Conservation (phyloP, 2,329 filamentous ascomycete genomes). For the Diaporthe citrichinensis region DNA sequence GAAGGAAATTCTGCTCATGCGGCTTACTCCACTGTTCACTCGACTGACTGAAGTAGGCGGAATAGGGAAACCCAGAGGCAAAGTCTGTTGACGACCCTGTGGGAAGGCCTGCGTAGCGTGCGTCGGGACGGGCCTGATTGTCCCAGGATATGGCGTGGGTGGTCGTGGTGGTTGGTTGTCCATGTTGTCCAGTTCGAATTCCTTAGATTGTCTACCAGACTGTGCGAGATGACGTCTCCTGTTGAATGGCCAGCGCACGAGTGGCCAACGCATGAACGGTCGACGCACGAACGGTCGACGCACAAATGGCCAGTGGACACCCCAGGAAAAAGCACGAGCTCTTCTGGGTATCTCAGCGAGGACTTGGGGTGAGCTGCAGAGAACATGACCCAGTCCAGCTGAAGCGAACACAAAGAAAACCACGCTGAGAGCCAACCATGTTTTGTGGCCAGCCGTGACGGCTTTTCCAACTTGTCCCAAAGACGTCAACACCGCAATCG, state of each 20-base stretch:
- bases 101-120: neutral
- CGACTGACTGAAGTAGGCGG: neutral
- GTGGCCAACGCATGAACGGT: too few species aligned
- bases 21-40: neutral
- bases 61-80: neutral
- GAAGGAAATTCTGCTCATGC: neutral
- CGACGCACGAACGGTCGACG: too few species aligned
- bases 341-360: neutral
- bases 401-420: neutral
- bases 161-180: neutral
- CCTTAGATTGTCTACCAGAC: neutral
- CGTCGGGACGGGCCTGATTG: neutral
- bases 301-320: neutral
- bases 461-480: neutral
- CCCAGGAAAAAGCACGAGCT: neutral
- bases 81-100: neutral
- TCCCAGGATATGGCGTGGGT: neutral
- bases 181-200: constrained; percentile 17
- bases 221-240: neutral
- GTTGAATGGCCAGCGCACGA: neutral
- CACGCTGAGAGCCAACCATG: neutral
- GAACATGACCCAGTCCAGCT: neutral
- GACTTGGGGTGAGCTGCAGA: neutral
- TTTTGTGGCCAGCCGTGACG: neutral
- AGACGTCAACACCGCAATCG: neutral